Base-by-base conservation (phyloP, 768 basidiomycete genomes). In the Dacryopinax primogenitus region DNA sequence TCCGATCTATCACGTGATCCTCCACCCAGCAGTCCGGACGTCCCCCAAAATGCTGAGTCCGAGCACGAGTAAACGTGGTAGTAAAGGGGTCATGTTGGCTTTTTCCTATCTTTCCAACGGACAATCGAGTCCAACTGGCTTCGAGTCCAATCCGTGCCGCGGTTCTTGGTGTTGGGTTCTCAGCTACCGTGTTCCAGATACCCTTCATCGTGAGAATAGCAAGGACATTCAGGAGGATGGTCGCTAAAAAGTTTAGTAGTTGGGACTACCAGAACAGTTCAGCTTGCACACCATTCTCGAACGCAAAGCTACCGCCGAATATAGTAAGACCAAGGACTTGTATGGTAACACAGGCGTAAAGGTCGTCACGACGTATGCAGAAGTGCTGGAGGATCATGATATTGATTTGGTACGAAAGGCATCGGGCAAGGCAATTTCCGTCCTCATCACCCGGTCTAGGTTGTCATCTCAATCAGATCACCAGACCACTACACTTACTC, bases 151-250 rank as follows among this genome's bases (percentile, higher is more conserved):
- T 69, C 64, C 36, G 44, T 2, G 65, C 65, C 3, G 63, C 68
- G 35, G 62, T 69, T 18, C 37, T 69, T 36, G 68, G 68, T 12
- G 65, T 62, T 18, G 68, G 68, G 18, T 67, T 68, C 45, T 68
- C 68, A 2, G 64, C 64, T 1, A 47, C 6, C 18, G 65, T 67
- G n/a, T 69, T 69, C 67, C 69, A 69, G 26, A 64, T 66, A 15
- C 69, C 69, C 1, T 67, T 66, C 62, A 66, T 69, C 35, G 64
- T 65, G 26, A 64, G 63, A 18, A n/a, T n/a, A n/a, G n/a, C n/a
- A n/a, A n/a, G n/a, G n/a, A n/a, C n/a, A n/a, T n/a, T n/a, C n/a
- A n/a, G n/a, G n/a, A n/a, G n/a, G n/a, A n/a, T n/a, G n/a, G n/a
- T n/a, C n/a, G n/a, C n/a, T n/a, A n/a, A n/a, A n/a, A 21, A 23